Evolutionary conservation across 176 grass and related monocot species (phyloP), one percentile per base, ranked within the genome.

Genomic region (Stipa capillata): DNA sequence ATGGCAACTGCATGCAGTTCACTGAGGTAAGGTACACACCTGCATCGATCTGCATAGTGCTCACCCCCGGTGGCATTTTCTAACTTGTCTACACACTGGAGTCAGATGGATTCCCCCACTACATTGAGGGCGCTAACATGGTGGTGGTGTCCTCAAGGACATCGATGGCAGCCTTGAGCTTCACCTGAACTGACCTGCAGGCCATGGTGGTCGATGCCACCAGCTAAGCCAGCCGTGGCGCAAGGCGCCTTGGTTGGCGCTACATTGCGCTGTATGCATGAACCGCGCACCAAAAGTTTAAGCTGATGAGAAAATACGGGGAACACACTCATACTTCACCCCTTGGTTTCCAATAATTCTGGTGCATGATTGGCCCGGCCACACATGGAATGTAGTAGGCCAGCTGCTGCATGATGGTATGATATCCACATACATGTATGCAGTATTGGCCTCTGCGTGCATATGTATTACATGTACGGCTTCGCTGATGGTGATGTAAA

Each of bases 21-120:
- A 37, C 63, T 76, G n/a, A n/a, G n/a, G n/a, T n/a, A 36, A 41
- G 75, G 24, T 40, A 28, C 49, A n/a, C n/a, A n/a, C n/a, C 81
- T 75, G 86, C 86, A 75, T 48, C 67, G 67, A 48, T 48, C 86
- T 75, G 81, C 76, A 75, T 75, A 88, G 86, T 75, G 86, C 60
- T 88, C n/a, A 5, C 43, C 69, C 24, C n/a, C 51, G 45, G 57
- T 88, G 81, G 50, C 86, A 84, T 84, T 69, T 88, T 84, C 76
- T 75, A 84, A 14, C 69, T 88, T 88, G 86, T 88, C 86, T 68
- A 52, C 75, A 60, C 42, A 79, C 86, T 41, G 74, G 41, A 84
- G 86, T 56, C 86, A 74, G 86, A 60, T 34, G 75, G 86, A 88
- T 88, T 88, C 86, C 80, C 58, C 53, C 65, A n/a, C n/a, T n/a